phyloP scores from a whole-genome alignment of 495 filamentous ascomycete species.

The Penicillium bialowiezense region DNA sequence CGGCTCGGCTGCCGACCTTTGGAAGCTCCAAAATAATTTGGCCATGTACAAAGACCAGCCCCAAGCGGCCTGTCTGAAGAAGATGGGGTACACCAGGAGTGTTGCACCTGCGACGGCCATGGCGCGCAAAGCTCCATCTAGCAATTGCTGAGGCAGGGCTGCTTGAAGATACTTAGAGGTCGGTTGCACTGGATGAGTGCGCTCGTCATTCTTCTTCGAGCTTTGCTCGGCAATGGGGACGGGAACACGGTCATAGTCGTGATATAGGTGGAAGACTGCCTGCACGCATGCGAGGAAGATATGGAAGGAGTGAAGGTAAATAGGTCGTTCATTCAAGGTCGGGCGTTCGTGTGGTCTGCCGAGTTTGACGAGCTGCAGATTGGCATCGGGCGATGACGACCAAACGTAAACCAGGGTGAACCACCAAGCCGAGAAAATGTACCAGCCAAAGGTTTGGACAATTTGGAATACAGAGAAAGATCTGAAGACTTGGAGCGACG shows the following conservation, averaged over 20 bases:
- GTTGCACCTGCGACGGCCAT: constrained; percentile 40
- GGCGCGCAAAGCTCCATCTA: constrained; percentile 36
- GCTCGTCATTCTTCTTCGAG: constrained; percentile 33
- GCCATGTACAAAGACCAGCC: constrained; percentile 63
- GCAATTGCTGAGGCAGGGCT: constrained; percentile 21
- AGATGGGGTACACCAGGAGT: constrained; percentile 60
- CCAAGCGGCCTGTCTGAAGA: constrained; percentile 65
- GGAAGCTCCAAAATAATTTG: constrained; percentile 69
- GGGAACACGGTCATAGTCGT: constrained; percentile 69
- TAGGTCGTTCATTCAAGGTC: constrained; percentile 80
- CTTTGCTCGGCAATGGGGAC: constrained; percentile 47
- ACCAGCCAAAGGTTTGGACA: constrained; percentile 65
- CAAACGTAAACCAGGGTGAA: constrained; percentile 83
- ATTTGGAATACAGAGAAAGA: constrained; percentile 55
- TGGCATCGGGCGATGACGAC: constrained; percentile 61
- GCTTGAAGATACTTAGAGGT: constrained; percentile 33
- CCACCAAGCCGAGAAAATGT: constrained; percentile 72
- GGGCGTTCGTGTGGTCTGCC: constrained; percentile 65
- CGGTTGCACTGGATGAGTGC: constrained; percentile 32
- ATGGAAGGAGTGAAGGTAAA: constrained; percentile 75
- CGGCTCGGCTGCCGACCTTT: constrained; percentile 59
- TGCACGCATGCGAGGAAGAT: constrained; percentile 66
- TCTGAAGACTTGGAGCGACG: constrained; percentile 60
- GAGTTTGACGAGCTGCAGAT: constrained; percentile 69
- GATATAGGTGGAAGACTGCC: constrained; percentile 63